phyloP scores from a whole-genome alignment of 2,329 filamentous ascomycete genomes.

The Fusarium sp. region DNA sequence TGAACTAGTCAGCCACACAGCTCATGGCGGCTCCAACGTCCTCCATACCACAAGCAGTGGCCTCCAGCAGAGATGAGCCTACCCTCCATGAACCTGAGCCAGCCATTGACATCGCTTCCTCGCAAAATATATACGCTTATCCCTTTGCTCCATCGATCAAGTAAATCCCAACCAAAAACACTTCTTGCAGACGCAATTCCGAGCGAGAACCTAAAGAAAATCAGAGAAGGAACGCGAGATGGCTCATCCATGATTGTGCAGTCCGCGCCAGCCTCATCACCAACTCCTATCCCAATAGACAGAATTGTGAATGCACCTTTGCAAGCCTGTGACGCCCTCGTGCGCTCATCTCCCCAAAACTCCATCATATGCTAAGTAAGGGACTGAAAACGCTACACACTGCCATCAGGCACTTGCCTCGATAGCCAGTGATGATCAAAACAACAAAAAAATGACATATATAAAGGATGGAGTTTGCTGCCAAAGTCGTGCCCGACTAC shows the following conservation, averaged over 20 bases:
- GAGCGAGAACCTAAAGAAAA: conserved; percentile 14
- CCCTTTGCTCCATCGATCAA: conserved; percentile 36
- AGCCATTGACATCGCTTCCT: conserved; percentile 15
- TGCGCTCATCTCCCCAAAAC: conserved; percentile 46
- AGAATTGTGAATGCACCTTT: conserved; percentile 32
- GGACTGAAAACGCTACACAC: conserved; percentile 40
- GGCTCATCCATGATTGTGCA: conserved; percentile 25
- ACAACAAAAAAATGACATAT: conserved; percentile 39
- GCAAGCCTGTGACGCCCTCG: conserved; percentile 37
- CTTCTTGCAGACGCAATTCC: conserved; percentile 22
- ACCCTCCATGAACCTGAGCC: conserved; percentile 8
- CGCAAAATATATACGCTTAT: conserved; percentile 38
- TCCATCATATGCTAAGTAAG: conserved; percentile 49
- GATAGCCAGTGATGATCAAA: conserved; percentile 30
- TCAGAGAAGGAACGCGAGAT: conserved; percentile 20
- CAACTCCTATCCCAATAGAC: conserved; percentile 31
- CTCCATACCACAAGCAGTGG: background rate
- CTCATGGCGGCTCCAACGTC: conserved; percentile 2
- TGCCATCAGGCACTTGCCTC: conserved; percentile 33
- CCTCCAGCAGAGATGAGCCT: background rate
- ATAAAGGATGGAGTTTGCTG: conserved; percentile 31
- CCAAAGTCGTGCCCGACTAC: conserved; percentile 11
- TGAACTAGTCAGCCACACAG: conserved; percentile 2
- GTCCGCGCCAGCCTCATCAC: conserved; percentile 24
- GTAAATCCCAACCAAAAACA: conserved; percentile 31